phyloP scores from a whole-genome alignment of 148 eudicot genomes.

The Vaccinium macrocarpon region DNA sequence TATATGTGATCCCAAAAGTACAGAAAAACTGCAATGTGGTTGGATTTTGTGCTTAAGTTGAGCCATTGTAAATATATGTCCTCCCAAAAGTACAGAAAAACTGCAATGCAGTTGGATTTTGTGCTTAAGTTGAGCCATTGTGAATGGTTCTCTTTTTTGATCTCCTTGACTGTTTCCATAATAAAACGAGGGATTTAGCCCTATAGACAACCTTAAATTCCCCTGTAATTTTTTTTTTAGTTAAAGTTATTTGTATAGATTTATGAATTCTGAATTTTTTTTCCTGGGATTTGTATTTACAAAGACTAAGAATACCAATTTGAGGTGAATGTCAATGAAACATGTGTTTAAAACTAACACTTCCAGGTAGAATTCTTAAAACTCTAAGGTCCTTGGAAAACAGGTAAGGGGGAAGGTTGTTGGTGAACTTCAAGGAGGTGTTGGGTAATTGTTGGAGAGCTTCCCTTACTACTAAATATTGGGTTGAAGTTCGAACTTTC shows the following conservation, averaged over 20 bases:
- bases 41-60: not conserved
- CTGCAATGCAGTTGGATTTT: not conserved
- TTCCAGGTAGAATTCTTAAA: no score
- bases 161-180: not conserved
- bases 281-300: not conserved
- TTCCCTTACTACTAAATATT: not conserved
- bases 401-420: not conserved
- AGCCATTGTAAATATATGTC: not conserved
- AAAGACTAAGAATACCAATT: not conserved
- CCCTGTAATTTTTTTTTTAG: not conserved
- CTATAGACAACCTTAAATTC: not conserved
- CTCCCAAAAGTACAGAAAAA: not conserved
- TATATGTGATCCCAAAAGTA: not conserved
- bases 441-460: not conserved
- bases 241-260: no score
- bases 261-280: not conserved
- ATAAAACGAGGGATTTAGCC: not conserved
- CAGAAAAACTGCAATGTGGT: not conserved
- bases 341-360: no score
- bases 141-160: no score
- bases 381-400: not conserved
- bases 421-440: not conserved
- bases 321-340: not conserved
- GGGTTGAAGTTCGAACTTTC: not conserved
- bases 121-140: not conserved